Conservation (phyloP, 495 filamentous ascomycete species). For the Aspergillus asperescens region DNA sequence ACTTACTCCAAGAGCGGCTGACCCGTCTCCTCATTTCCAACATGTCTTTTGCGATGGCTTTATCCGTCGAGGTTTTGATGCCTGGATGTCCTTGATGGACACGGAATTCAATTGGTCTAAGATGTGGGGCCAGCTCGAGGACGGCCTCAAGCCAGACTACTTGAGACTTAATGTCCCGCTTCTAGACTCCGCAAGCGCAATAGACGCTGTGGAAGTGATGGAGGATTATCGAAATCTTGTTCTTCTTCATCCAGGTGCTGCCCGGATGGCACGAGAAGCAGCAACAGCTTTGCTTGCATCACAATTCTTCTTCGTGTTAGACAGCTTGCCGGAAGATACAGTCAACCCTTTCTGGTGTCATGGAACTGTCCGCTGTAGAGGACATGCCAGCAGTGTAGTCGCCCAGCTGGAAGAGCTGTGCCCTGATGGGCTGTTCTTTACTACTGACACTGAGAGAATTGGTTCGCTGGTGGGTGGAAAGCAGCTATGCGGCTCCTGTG, state of each 20-base stretch:
- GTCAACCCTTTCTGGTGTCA: constrained; percentile 16
- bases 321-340: constrained; percentile 7
- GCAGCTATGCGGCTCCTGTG: constrained; percentile 13
- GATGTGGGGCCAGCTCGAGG: constrained; percentile 4
- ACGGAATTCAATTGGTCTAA: constrained; percentile 17
- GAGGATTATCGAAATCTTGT: constrained; percentile 20
- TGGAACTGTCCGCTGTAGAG: constrained; percentile 17
- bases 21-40: constrained; percentile 16
- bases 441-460: constrained; percentile 14
- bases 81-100: constrained; percentile 22
- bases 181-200: constrained; percentile 6
- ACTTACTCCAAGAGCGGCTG: neutral
- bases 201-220: constrained; percentile 16
- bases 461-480: constrained; percentile 7
- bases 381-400: constrained; percentile 9
- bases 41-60: constrained; percentile 22
- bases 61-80: constrained; percentile 17
- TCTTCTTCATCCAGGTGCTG: constrained; percentile 15
- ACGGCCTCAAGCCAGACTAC: constrained; percentile 5
- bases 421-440: constrained; percentile 12
- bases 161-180: constrained; percentile 14
- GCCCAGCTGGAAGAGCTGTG: constrained; percentile 14
- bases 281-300: constrained; percentile 16
- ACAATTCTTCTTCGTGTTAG: constrained; percentile 17
- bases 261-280: constrained; percentile 15